Percentiles rank a stretch among this genome's conserved stretches.
Evolutionary conservation across 1,139 yeast species (phyloP).

Genomic region (Yamadazyma spencermartinsiae): DNA sequence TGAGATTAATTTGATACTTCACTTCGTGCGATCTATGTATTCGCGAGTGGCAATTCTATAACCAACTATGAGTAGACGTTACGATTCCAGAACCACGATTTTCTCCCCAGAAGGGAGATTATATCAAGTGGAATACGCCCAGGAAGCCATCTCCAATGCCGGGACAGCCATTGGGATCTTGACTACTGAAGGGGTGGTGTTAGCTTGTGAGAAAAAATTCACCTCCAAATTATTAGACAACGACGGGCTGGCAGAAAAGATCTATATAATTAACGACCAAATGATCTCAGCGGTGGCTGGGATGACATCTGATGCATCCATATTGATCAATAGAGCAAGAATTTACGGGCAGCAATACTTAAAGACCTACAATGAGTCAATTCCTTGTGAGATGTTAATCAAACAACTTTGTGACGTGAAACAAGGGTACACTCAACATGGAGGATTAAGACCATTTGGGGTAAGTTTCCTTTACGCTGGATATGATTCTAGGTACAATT

Average conservation of each 20-base stretch:
- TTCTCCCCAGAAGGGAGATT: conserved; percentile 98
- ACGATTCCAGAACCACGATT: conserved; percentile 96
- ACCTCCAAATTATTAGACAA: conserved; percentile 90
- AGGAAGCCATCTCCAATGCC: conserved; percentile 96
- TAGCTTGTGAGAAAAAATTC: conserved; percentile 95
- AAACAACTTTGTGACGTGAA: conserved; percentile 88
- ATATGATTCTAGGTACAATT: conserved; percentile 84
- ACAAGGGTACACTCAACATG: conserved; percentile 98
- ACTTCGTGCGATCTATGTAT: too few relatives aligned
- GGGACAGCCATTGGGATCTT: conserved; percentile 97
- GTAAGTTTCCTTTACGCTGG: conserved; percentile 97
- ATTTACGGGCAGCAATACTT: conserved; percentile 80
- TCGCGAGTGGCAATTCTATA: background rate
- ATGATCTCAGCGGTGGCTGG: conserved; percentile 97
- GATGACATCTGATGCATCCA: conserved; percentile 95
- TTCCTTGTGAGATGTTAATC: conserved; percentile 89
- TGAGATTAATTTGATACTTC: too few relatives aligned
- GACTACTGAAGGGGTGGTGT: conserved; percentile 88
- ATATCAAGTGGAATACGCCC: conserved; percentile 94
- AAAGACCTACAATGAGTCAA: conserved; percentile 83
- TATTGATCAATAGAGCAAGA: conserved; percentile 86
- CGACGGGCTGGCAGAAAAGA: conserved; percentile 90
- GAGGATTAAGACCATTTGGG: conserved; percentile 98
- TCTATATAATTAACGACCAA: conserved; percentile 79
- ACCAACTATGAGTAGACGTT: conserved; percentile 48